A percentile compares a stretch with the other conserved stretches of the same genome.
Conservation (phyloP, 2,329 filamentous ascomycete genomes). For the Remersonia thermophila region DNA sequence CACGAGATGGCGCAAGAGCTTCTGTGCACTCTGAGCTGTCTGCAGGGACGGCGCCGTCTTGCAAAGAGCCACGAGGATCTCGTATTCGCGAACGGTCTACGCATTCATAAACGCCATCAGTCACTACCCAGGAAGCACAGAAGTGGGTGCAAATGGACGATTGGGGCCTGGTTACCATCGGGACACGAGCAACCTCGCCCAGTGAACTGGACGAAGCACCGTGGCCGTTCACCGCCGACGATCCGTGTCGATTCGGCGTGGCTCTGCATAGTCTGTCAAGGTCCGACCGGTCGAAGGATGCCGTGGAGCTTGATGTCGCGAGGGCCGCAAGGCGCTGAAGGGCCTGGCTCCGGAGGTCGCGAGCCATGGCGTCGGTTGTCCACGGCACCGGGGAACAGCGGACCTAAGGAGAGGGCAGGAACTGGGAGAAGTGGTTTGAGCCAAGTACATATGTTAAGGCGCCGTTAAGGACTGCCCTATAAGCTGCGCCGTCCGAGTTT, state of each 20-base stretch:
- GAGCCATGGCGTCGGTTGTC: slow-evolving; percentile 28
- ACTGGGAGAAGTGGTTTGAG: too few species aligned
- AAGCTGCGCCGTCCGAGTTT: too few species aligned
- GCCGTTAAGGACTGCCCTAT: too few species aligned
- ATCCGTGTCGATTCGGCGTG: slow-evolving; percentile 31
- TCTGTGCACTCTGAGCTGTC: slow-evolving; percentile 59
- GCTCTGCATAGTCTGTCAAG: slow-evolving; percentile 50
- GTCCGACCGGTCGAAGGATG: slow-evolving; percentile 49
- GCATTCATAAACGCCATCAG: slow-evolving; percentile 7
- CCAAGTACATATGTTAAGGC: too few species aligned
- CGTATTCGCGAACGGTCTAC: slow-evolving; percentile 78
- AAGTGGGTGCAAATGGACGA: neutral
- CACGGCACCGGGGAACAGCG: neutral
- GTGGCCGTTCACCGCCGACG: slow-evolving; percentile 34
- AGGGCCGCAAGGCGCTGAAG: slow-evolving; percentile 54
- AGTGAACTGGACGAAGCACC: slow-evolving; percentile 10
- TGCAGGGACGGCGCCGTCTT: slow-evolving; percentile 71
- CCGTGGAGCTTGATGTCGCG: slow-evolving; percentile 41
- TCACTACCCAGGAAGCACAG: neutral
- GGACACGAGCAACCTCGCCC: slow-evolving; percentile 38
- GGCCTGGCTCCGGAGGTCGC: slow-evolving; percentile 48
- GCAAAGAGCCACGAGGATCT: slow-evolving; percentile 82
- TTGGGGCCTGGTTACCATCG: slow-evolving; percentile 40
- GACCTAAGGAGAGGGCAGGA: too few species aligned
- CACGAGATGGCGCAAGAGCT: slow-evolving; percentile 64